phyloP scores from a whole-genome alignment of 306 rosid genomes.

The Pterocarpus macrocarpus region DNA sequence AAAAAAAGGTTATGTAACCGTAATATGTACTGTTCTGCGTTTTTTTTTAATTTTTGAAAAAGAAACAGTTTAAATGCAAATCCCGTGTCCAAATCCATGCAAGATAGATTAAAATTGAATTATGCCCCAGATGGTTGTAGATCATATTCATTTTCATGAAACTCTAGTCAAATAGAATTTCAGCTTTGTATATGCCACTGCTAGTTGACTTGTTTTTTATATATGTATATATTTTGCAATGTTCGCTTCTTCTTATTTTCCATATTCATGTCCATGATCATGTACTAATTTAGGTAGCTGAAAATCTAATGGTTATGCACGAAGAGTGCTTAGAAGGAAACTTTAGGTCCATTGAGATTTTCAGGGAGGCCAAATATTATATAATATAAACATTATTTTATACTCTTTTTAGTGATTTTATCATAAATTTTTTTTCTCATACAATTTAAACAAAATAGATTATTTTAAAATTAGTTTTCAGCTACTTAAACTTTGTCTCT shows the following conservation, averaged over 20 bases:
- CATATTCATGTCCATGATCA: neutral
- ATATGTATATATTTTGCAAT: neutral
- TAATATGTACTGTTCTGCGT: too few relatives aligned
- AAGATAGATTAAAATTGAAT: neutral
- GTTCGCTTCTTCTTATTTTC: neutral
- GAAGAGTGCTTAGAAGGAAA: conserved; percentile 72
- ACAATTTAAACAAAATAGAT: too few relatives aligned
- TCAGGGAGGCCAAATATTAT: conserved; percentile 51
- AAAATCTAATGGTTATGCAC: conserved; percentile 62
- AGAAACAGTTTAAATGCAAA: neutral
- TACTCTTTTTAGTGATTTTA: too few relatives aligned
- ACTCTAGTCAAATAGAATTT: neutral
- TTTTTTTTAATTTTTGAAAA: too few relatives aligned
- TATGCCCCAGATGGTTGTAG: neutral
- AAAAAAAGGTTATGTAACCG: too few relatives aligned
- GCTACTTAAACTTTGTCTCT: too few relatives aligned
- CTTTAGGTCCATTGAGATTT: conserved; percentile 57
- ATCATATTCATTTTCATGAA: too few relatives aligned
- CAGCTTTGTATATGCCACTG: neutral
- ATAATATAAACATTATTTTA: too few relatives aligned
- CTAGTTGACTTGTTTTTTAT: conserved; percentile 2
- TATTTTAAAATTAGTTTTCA: too few relatives aligned
- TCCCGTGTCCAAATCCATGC: neutral
- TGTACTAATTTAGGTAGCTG: conserved; percentile 60
- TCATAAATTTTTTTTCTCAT: too few relatives aligned